Percentiles rank a stretch among this genome's conserved stretches.
These are phyloP conservation scores for Euphorbia celastroides DNA, from an alignment of 441 rosid species.

Conservation along the genomic window DNA sequence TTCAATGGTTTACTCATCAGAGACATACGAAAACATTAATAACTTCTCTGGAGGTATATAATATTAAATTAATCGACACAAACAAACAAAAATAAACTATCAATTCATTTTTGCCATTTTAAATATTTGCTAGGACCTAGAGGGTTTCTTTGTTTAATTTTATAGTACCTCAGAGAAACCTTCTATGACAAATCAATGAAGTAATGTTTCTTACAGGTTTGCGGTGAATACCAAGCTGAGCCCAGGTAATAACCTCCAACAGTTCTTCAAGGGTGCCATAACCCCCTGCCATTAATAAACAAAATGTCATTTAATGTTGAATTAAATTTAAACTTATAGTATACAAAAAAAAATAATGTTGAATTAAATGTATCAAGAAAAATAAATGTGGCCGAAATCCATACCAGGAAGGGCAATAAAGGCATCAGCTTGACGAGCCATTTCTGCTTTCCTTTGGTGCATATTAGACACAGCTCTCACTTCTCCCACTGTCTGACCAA, in stretches of 20 bases:
- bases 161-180: neutral
- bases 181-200: no score
- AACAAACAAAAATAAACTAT: neutral
- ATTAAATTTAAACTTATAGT: no score
- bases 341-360: no score
- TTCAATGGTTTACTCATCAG: constrained; percentile 1
- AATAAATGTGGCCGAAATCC: neutral
- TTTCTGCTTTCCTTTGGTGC: constrained; percentile 97
- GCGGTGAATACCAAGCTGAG: constrained; percentile 68
- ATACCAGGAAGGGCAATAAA: constrained; percentile 94
- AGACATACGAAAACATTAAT: neutral
- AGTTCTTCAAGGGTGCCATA: constrained; percentile 96
- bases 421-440: constrained; percentile 95
- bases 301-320: neutral
- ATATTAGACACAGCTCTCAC: constrained; percentile 91
- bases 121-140: neutral
- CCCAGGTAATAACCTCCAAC: constrained; percentile 94
- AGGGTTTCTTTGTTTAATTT: neutral
- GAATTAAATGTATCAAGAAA: no score
- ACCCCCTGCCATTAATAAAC: constrained; percentile 52
- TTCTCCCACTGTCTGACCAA: constrained; percentile 93
- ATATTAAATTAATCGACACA: neutral
- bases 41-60: no score
- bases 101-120: neutral
- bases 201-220: neutral